Conservation (phyloP, 371 early-diverging fungal genomes). For the Batkoa obscura region DNA sequence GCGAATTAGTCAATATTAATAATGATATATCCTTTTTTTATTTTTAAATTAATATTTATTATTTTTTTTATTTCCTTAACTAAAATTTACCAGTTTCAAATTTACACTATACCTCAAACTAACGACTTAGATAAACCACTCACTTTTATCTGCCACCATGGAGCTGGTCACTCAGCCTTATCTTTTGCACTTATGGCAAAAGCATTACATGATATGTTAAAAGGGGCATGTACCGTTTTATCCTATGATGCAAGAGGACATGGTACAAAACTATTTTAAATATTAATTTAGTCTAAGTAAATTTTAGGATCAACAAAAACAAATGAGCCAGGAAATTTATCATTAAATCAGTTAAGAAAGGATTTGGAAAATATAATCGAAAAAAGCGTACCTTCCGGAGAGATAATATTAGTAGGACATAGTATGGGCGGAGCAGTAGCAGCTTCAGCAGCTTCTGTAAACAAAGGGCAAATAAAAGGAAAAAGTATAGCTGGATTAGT, state of each 20-base stretch:
- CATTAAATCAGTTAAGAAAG: constrained; percentile 25
- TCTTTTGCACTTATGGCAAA: constrained; percentile 52
- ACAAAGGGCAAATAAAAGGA: too few relatives aligned
- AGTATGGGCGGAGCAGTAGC: constrained; percentile 87
- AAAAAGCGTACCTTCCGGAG: constrained; percentile 6
- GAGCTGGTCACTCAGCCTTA: constrained; percentile 65
- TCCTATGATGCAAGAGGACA: constrained; percentile 68
- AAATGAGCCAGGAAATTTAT: constrained; percentile 29
- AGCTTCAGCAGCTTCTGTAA: not conserved
- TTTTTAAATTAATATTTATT: too few relatives aligned
- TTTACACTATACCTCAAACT: too few relatives aligned
- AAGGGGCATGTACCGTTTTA: constrained; percentile 27
- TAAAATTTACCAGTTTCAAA: too few relatives aligned
- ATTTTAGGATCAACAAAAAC: constrained; percentile 26
- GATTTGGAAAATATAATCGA: constrained; percentile 35
- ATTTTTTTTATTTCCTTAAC: too few relatives aligned
- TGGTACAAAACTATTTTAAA: constrained; percentile 22
- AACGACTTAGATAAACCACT: too few relatives aligned
- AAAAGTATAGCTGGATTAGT: not conserved
- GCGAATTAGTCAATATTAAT: too few relatives aligned
- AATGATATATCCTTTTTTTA: too few relatives aligned
- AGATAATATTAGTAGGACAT: constrained; percentile 11
- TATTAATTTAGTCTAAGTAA: not conserved
- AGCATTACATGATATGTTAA: constrained; percentile 18
- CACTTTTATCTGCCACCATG: constrained; percentile 74